Evolutionary conservation across 495 filamentous ascomycete genomes (phyloP).

Genomic region (Talaromyces trachyspermus): DNA sequence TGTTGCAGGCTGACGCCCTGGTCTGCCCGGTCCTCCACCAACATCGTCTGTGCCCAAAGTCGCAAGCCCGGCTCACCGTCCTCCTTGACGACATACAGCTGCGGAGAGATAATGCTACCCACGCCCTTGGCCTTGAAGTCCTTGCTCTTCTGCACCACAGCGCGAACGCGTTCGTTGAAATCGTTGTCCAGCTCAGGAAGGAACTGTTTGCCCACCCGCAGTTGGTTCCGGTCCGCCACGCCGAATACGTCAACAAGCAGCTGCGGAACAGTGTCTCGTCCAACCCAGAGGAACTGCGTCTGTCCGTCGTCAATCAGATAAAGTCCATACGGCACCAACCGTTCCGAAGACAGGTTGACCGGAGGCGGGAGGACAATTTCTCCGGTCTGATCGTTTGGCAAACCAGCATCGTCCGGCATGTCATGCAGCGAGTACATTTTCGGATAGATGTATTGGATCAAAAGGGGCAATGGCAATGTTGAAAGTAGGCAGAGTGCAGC

Average conservation of each 20-base stretch:
- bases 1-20: slow-evolving; percentile 85
- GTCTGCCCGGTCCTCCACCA: slow-evolving; percentile 93
- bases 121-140: slow-evolving; percentile 79
- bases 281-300: slow-evolving; percentile 96
- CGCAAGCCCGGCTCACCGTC: slow-evolving; percentile 93
- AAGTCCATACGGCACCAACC: slow-evolving; percentile 85
- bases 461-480: slow-evolving; percentile 80
- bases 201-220: slow-evolving; percentile 84
- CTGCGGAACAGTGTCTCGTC: slow-evolving; percentile 85
- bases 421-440: slow-evolving; percentile 90
- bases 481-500: slow-evolving; percentile 89
- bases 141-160: slow-evolving; percentile 82
- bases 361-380: slow-evolving; percentile 81
- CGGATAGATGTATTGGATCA: slow-evolving; percentile 97
- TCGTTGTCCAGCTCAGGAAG: slow-evolving; percentile 87
- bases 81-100: slow-evolving; percentile 88
- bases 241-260: slow-evolving; percentile 87
- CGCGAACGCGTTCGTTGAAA: slow-evolving; percentile 89
- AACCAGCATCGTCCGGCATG: slow-evolving; percentile 91
- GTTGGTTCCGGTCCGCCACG: slow-evolving; percentile 63
- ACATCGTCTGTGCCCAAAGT: slow-evolving; percentile 91
- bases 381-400: slow-evolving; percentile 75
- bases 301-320: slow-evolving; percentile 97
- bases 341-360: slow-evolving; percentile 79
- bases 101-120: slow-evolving; percentile 84